Evolutionary conservation across 2,329 filamentous ascomycete species (phyloP).

Genomic region (Sarocladiaceae sp.): DNA sequence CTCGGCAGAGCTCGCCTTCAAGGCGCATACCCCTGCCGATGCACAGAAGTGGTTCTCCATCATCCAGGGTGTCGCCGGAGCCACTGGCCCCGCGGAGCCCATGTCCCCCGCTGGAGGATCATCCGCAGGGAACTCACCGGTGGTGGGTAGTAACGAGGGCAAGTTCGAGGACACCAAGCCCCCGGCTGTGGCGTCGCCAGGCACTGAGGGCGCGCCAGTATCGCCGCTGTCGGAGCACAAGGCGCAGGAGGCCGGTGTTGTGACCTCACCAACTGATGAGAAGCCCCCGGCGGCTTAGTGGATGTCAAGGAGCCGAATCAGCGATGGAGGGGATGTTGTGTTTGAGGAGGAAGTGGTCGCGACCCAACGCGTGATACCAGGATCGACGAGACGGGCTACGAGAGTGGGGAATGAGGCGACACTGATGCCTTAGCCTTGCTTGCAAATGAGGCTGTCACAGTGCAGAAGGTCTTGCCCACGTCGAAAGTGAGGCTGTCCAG

Average conservation of each 20-base stretch:
- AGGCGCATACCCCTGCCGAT: conserved; percentile 73
- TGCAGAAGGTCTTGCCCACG: no score
- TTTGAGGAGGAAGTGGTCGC: no score
- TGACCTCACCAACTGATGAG: conserved; percentile 16
- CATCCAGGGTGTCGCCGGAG: conserved; percentile 54
- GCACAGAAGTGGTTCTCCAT: conserved; percentile 80
- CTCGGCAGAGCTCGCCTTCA: conserved; percentile 75
- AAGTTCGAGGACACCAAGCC: conserved; percentile 17
- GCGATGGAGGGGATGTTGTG: not conserved
- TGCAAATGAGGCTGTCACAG: no score
- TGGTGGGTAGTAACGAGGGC: conserved; percentile 11
- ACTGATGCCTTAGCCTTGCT: no score
- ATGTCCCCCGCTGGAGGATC: conserved; percentile 19
- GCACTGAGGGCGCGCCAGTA: conserved; percentile 12
- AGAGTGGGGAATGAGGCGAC: no score
- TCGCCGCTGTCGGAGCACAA: conserved; percentile 23
- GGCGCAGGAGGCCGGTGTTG: conserved; percentile 43
- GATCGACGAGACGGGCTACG: no score
- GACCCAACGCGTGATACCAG: no score
- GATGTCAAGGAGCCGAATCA: not conserved
- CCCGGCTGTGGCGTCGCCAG: conserved; percentile 12
- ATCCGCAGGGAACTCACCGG: conserved; percentile 1
- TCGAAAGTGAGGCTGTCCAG: no score
- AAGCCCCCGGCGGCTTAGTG: conserved; percentile 16
- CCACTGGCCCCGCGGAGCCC: conserved; percentile 31